These are phyloP conservation scores for Typha latifolia DNA, from an alignment of 176 grass and related monocot species.

Conservation along the genomic window DNA sequence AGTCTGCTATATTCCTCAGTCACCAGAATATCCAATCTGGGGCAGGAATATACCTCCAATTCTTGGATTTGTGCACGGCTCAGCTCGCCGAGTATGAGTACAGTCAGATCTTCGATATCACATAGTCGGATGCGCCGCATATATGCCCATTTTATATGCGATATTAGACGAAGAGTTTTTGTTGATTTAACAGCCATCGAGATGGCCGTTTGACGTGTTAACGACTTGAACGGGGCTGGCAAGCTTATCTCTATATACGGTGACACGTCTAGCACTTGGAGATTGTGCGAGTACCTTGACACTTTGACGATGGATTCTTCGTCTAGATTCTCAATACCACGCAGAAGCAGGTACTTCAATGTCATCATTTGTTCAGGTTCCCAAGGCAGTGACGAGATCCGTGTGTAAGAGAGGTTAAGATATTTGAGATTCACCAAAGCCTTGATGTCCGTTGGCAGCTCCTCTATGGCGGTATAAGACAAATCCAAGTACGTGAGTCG, in stretches of 20 bases:
- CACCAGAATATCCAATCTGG: background rate
- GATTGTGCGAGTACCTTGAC: background rate
- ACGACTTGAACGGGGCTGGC: too few relatives aligned
- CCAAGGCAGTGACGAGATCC: background rate
- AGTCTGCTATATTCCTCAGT: too few relatives aligned
- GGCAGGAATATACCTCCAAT: background rate
- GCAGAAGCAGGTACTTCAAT: background rate
- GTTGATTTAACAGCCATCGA: background rate
- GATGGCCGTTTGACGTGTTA: background rate
- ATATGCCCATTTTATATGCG: too few relatives aligned
- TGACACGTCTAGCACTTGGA: background rate
- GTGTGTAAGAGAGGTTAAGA: conserved; percentile 1
- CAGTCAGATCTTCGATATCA: background rate
- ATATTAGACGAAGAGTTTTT: too few relatives aligned
- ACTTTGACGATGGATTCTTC: background rate
- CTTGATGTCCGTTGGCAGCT: background rate
- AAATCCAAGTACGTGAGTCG: background rate
- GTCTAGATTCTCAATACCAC: background rate
- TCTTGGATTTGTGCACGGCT: background rate
- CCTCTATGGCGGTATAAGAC: background rate
- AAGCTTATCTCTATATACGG: background rate
- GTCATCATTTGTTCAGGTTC: background rate
- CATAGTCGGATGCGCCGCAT: background rate
- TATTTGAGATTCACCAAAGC: background rate
- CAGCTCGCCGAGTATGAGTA: background rate